A percentile compares a stretch with the other conserved stretches of the same genome.
Conservation (phyloP, 2,329 filamentous ascomycete genomes). For the Diatrype stigma region DNA sequence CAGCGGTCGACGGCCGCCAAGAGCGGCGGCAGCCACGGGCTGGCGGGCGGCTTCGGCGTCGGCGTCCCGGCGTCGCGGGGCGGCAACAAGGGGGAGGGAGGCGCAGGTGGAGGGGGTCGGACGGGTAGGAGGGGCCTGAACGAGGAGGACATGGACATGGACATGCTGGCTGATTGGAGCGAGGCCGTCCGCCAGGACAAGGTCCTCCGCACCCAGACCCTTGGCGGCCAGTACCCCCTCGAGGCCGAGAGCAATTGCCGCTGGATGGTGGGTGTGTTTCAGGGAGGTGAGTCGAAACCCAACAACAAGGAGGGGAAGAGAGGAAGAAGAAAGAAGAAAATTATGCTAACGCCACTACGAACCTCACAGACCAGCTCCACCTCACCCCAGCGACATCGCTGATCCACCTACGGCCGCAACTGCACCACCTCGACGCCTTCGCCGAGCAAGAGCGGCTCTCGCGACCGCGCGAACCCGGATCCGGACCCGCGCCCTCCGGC, state of each 20-base stretch:
- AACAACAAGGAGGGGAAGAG: too few species aligned
- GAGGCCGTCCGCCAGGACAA: constrained; percentile 66
- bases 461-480: constrained; percentile 34
- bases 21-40: constrained; percentile 62
- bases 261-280: constrained; percentile 92
- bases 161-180: constrained; percentile 56
- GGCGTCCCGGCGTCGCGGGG: constrained; percentile 39
- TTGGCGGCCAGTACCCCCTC: constrained; percentile 75
- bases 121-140: constrained; percentile 26
- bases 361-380: constrained; percentile 67
- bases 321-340: too few species aligned
- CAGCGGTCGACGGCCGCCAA: constrained; percentile 54
- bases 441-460: constrained; percentile 63
- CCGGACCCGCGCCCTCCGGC: constrained; percentile 12
- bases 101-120: constrained; percentile 23
- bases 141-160: constrained; percentile 37
- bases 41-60: constrained; percentile 70
- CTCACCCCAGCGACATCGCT: constrained; percentile 79
- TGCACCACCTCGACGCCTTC: constrained; percentile 86
- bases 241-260: constrained; percentile 60
- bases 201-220: constrained; percentile 74
- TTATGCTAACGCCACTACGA: not conserved
- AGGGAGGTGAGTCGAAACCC: constrained; percentile 56
- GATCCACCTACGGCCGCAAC: constrained; percentile 84
- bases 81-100: constrained; percentile 26